Evolutionary conservation across 139 green algal species (phyloP).

Genomic region (Closterium sp.): DNA sequence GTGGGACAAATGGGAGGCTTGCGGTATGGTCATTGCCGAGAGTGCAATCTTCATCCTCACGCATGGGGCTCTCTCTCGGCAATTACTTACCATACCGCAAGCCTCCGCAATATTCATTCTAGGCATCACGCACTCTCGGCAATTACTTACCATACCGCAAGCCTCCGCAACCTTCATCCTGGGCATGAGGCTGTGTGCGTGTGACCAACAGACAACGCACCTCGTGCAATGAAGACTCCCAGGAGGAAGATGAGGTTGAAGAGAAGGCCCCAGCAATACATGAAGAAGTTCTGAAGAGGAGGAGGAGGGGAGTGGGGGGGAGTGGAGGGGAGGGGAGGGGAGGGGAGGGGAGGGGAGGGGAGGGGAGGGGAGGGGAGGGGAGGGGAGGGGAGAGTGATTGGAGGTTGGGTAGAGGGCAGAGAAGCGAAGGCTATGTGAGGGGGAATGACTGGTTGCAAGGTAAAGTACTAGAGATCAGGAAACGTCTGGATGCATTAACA

Average conservation of each 20-base stretch:
- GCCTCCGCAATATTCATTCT: no score
- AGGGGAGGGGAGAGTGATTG: not conserved
- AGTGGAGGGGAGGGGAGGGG: not conserved
- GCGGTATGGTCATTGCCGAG: no score
- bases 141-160: no score
- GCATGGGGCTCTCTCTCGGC: no score
- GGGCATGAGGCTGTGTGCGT: no score
- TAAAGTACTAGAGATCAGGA: no score
- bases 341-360: not conserved
- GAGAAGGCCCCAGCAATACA: constrained; percentile 87
- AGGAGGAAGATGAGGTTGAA: constrained; percentile 77
- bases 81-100: no score
- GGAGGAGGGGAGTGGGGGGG: not conserved
- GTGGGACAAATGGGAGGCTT: no score
- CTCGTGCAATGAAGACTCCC: constrained; percentile 6
- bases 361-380: not conserved
- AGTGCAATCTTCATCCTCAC: no score
- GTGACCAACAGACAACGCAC: not conserved
- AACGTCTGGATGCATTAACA: not conserved
- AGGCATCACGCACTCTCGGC: no score
- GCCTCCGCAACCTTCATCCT: no score
- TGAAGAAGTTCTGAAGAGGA: constrained; percentile 88
- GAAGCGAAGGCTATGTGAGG: not conserved
- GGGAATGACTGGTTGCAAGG: no score
- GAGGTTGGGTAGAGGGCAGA: not conserved